These are phyloP conservation scores for Kuraishia molischiana DNA, from an alignment of 805 yeast genomes.

Conservation along the genomic window DNA sequence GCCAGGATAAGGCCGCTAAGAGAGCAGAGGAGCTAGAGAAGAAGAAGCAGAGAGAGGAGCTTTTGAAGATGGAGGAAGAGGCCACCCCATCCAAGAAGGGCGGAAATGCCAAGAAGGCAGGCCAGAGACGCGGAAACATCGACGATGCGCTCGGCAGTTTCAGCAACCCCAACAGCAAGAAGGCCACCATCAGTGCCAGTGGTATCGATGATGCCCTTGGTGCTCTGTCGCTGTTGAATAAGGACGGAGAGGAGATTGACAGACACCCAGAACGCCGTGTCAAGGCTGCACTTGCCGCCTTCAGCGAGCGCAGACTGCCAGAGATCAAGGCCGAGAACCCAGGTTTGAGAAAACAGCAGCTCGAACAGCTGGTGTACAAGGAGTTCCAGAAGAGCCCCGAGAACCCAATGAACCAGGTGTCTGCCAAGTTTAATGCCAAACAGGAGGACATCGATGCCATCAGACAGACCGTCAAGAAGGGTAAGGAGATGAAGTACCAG, in stretches of 20 bases:
- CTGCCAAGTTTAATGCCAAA: constrained; percentile 54
- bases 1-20: constrained; percentile 57
- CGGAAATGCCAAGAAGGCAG: constrained; percentile 50
- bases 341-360: constrained; percentile 71
- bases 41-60: constrained; percentile 74
- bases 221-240: constrained; percentile 59
- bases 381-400: constrained; percentile 76
- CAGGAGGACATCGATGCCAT: constrained; percentile 36
- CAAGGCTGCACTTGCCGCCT: constrained; percentile 70
- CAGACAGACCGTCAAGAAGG: constrained; percentile 17
- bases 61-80: constrained; percentile 55
- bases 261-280: constrained; percentile 86
- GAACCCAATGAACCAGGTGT: constrained; percentile 77
- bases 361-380: constrained; percentile 63
- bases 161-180: constrained; percentile 17
- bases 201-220: constrained; percentile 75
- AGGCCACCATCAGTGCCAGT: constrained; percentile 52
- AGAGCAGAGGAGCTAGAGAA: constrained; percentile 68
- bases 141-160: constrained; percentile 54
- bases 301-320: constrained; percentile 62
- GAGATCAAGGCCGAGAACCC: constrained; percentile 68
- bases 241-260: constrained; percentile 56
- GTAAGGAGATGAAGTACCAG: constrained; percentile 21
- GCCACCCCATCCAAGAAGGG: constrained; percentile 46
- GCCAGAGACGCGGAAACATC: constrained; percentile 48